Conservation (phyloP, 768 basidiomycete genomes). For the Mycena filopes region DNA sequence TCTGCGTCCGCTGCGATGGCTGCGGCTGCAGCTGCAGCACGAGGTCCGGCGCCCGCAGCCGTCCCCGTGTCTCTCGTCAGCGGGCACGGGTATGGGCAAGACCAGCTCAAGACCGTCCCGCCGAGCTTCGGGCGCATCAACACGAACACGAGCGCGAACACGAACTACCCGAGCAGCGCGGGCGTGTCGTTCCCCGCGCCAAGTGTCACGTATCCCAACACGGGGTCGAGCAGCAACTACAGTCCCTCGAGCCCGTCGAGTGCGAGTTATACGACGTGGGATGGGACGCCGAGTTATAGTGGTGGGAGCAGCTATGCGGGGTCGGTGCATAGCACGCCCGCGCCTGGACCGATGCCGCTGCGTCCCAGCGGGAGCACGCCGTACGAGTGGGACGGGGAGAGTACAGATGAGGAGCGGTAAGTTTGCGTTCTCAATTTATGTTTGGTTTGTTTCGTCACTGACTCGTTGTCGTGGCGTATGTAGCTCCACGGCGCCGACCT, state of each 20-base stretch:
- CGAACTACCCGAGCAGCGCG: not conserved
- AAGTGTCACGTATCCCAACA: no score
- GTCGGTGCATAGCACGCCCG: not conserved
- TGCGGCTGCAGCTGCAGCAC: not conserved
- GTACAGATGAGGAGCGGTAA: not conserved
- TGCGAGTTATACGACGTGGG: not conserved
- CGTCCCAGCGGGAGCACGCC: not conserved
- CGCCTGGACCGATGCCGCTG: conserved; percentile 8
- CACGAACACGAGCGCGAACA: not conserved
- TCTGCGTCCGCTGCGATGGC: not conserved
- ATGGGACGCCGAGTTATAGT: no score
- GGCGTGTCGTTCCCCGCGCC: conserved; percentile 15
- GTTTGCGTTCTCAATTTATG: not conserved
- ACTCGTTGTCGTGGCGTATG: not conserved
- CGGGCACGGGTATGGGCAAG: not conserved
- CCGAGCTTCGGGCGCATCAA: not conserved
- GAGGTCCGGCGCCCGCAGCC: not conserved
- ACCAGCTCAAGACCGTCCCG: not conserved
- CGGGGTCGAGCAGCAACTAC: no score
- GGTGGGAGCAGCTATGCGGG: no score
- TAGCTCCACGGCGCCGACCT: not conserved
- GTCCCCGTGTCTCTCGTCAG: not conserved
- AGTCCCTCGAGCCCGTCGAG: not conserved
- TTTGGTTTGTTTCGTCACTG: not conserved
- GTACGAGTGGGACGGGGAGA: conserved; percentile 1